A percentile compares a stretch with the other conserved stretches of the same genome.
Evolutionary conservation across 768 basidiomycete species (phyloP).

Genomic region (Xerocomus spinulosus): DNA sequence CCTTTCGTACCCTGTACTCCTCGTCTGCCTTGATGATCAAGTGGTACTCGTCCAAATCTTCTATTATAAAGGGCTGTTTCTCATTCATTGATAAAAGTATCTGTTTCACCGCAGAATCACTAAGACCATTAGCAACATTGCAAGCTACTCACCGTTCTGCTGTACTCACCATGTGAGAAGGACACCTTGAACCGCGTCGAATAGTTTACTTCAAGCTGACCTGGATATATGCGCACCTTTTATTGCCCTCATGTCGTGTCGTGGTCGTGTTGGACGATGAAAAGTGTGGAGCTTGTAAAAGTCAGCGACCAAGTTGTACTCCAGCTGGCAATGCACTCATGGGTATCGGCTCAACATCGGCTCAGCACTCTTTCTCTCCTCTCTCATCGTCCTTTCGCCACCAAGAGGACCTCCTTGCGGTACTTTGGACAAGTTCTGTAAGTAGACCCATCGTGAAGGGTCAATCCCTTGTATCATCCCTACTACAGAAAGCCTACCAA

Average conservation of each 20-base stretch:
- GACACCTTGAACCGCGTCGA: constrained; percentile 41
- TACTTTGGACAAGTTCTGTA: constrained; percentile 13
- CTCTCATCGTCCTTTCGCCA: constrained; percentile 2
- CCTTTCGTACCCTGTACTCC: constrained; percentile 65
- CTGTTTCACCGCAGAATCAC: constrained; percentile 88
- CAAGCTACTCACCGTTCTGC: background rate
- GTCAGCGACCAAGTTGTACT: background rate
- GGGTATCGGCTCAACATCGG: background rate
- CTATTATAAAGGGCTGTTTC: constrained; percentile 74
- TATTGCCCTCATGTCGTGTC: constrained; percentile 52
- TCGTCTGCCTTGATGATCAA: constrained; percentile 80
- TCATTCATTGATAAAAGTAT: constrained; percentile 82
- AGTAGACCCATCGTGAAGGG: constrained; percentile 3
- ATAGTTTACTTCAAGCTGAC: constrained; percentile 5
- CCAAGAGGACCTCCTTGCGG: constrained; percentile 11
- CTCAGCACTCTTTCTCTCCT: background rate
- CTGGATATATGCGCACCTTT: constrained; percentile 41
- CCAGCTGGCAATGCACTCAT: constrained; percentile 6
- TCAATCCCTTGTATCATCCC: background rate
- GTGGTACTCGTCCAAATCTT: constrained; percentile 82
- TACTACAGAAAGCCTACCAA: constrained; percentile 11
- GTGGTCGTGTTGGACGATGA: constrained; percentile 12
- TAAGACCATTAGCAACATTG: constrained; percentile 26
- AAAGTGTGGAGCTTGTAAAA: too few species aligned
- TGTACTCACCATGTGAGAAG: constrained; percentile 59